phyloP scores from a whole-genome alignment of 2,329 filamentous ascomycete genomes.

The Exophiala mesophila region DNA sequence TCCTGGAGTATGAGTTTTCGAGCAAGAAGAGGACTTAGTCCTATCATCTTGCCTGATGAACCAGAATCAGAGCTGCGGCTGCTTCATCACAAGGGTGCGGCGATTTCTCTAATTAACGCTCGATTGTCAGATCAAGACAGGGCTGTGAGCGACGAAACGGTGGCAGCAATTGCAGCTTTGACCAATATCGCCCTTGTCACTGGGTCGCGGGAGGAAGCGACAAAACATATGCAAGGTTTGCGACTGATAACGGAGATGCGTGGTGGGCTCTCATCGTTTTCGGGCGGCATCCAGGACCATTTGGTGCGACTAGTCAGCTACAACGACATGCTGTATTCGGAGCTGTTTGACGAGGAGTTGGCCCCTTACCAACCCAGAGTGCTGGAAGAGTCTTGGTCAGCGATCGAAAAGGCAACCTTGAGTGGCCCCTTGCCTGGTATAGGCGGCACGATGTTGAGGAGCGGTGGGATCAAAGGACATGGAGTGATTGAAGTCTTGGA shows the following conservation, averaged over 20 bases:
- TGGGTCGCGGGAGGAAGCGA: constrained; percentile 13
- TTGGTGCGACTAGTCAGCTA: constrained; percentile 16
- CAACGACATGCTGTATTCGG: constrained; percentile 18
- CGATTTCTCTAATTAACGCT: constrained; percentile 16
- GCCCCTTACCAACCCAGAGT: constrained; percentile 8
- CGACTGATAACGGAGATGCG: constrained; percentile 10
- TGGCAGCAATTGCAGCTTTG: constrained; percentile 15
- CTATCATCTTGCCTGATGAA: background rate
- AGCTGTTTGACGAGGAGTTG: constrained; percentile 14
- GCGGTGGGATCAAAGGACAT: constrained; percentile 6
- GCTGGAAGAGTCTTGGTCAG: constrained; percentile 14
- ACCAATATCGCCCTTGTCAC: constrained; percentile 15
- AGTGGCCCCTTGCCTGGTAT: constrained; percentile 8
- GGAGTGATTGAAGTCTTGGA: constrained; percentile 8
- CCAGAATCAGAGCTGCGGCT: constrained; percentile 8
- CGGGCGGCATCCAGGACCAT: constrained; percentile 10
- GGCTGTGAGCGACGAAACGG: constrained; percentile 9
- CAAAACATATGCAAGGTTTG: constrained; percentile 16
- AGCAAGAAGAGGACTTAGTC: background rate
- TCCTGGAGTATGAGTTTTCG: constrained; percentile 13
- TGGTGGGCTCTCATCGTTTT: constrained; percentile 10
- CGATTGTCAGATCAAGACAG: constrained; percentile 8
- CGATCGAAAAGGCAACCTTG: background rate
- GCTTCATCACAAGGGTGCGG: constrained; percentile 13
- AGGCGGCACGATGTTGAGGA: constrained; percentile 4